These are phyloP conservation scores for Phoma herbarum DNA, from an alignment of 2,329 filamentous ascomycete genomes.

Conservation along the genomic window DNA sequence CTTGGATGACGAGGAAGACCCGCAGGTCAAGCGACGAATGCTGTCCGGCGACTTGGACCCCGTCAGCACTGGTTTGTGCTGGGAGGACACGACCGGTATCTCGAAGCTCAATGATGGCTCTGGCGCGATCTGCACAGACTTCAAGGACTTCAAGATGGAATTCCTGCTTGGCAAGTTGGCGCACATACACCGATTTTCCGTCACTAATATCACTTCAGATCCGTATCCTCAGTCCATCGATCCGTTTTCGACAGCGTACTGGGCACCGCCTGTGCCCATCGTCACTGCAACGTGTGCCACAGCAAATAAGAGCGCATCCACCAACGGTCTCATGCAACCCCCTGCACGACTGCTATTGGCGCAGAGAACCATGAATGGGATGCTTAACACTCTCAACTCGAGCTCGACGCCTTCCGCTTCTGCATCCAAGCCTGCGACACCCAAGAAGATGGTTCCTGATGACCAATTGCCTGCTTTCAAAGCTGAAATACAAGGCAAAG, in stretches of 20 bases:
- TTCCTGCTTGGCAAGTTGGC: constrained; percentile 71
- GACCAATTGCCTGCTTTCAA: constrained; percentile 74
- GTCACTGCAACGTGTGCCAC: constrained; percentile 17
- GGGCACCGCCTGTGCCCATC: constrained; percentile 59
- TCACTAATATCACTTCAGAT: constrained; percentile 46
- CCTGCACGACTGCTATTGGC: constrained; percentile 55
- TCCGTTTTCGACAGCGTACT: constrained; percentile 85
- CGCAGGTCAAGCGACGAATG: constrained; percentile 64
- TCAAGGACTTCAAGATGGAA: constrained; percentile 74
- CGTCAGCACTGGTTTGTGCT: constrained; percentile 81
- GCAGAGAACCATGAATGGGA: constrained; percentile 48
- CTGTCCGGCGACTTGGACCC: constrained; percentile 76
- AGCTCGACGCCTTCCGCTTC: constrained; percentile 25
- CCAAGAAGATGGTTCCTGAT: constrained; percentile 61
- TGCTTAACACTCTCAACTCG: constrained; percentile 44
- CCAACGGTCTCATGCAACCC: constrained; percentile 49
- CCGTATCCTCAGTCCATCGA: constrained; percentile 71
- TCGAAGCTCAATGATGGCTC: constrained; percentile 57
- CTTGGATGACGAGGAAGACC: constrained; percentile 80
- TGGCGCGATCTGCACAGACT: constrained; percentile 58
- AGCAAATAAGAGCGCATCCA: constrained; percentile 27
- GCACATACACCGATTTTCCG: background rate
- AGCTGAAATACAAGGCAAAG: constrained; percentile 71
- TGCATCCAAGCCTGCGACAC: constrained; percentile 48
- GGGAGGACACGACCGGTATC: constrained; percentile 67